phyloP scores from a whole-genome alignment of 345 rosid species.

The Populus deltoides region DNA sequence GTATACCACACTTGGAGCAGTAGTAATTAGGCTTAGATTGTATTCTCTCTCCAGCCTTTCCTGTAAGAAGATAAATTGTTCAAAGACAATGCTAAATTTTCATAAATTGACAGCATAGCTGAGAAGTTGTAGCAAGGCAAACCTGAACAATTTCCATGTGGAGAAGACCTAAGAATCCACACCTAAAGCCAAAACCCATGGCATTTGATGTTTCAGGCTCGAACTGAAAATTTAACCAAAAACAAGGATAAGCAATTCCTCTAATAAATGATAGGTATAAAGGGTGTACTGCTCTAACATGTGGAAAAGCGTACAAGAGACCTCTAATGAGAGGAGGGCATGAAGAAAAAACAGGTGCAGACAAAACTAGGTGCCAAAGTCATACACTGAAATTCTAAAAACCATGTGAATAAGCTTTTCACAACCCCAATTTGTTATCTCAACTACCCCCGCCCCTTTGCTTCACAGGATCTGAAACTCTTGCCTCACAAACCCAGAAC shows the following conservation, averaged over 20 bases:
- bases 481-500: not conserved
- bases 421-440: not conserved
- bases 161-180: conserved; percentile 98
- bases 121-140: conserved; percentile 23
- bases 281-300: not conserved
- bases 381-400: not conserved
- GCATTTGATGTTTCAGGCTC: conserved; percentile 98
- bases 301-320: not conserved
- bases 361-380: not conserved
- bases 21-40: conserved; percentile 89
- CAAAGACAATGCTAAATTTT: conserved; percentile 3
- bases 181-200: conserved; percentile 99
- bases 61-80: conserved; percentile 39
- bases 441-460: not conserved
- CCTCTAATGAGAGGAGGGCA: not conserved
- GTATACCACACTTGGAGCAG: conserved; percentile 99
- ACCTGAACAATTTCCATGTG: conserved; percentile 99
- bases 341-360: not conserved
- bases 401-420: not conserved
- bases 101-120: conserved; percentile 5
- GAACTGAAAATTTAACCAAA: conserved; percentile 53
- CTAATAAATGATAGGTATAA: not conserved
- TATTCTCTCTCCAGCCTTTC: conserved; percentile 99
- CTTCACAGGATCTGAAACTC: not conserved
- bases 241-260: conserved; percentile 1